phyloP scores from a whole-genome alignment of 2,329 filamentous ascomycete genomes.

The Alternaria longipes region DNA sequence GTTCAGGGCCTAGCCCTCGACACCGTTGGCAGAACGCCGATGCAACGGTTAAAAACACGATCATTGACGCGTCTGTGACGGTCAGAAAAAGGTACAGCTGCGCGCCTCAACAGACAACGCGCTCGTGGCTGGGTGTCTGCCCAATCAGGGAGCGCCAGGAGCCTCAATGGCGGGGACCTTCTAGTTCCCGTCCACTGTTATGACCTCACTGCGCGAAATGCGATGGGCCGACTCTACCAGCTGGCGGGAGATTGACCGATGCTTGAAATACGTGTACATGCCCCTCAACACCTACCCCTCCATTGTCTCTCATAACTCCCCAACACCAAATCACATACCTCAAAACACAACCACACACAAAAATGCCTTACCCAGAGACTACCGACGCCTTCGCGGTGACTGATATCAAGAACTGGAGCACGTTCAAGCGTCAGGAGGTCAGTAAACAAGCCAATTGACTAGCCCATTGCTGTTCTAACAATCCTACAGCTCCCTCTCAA shows the following conservation, averaged over 20 bases:
- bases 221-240: conserved; percentile 35
- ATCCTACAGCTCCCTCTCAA: conserved; percentile 75
- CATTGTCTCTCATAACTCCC: conserved; percentile 12
- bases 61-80: conserved; percentile 23
- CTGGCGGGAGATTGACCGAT: conserved; percentile 23
- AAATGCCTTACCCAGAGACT: conserved; percentile 62
- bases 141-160: conserved; percentile 9
- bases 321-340: conserved; percentile 12
- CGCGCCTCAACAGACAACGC: conserved; percentile 8
- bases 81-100: conserved; percentile 15
- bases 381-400: conserved; percentile 60
- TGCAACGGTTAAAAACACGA: conserved; percentile 12
- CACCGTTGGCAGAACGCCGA: conserved; percentile 9
- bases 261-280: conserved; percentile 38
- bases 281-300: conserved; percentile 37
- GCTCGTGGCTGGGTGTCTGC: not conserved
- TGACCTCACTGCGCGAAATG: conserved; percentile 48
- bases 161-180: conserved; percentile 13
- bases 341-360: conserved; percentile 24
- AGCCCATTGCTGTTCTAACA: conserved; percentile 21
- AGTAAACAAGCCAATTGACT: conserved; percentile 17
- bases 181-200: conserved; percentile 28
- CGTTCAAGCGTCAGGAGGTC: conserved; percentile 67
- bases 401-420: conserved; percentile 68
- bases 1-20: conserved; percentile 3